Evolutionary conservation across 345 rosid species (phyloP).

Genomic region (Syzygium jambos): DNA sequence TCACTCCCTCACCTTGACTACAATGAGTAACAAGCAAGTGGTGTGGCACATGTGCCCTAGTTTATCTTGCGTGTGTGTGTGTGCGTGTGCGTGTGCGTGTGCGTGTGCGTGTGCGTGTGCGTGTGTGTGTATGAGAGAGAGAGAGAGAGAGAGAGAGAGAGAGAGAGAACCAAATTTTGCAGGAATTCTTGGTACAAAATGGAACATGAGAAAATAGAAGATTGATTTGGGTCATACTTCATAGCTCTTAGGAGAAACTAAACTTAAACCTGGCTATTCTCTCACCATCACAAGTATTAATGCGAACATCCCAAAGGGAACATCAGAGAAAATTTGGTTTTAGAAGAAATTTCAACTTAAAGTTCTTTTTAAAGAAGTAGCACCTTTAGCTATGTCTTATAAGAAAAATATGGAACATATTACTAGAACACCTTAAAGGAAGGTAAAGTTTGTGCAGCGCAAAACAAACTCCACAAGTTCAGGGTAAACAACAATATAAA

Average conservation of each 20-base stretch:
- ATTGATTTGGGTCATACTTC: neutral
- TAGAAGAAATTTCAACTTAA: neutral
- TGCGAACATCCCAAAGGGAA: neutral
- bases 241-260: neutral
- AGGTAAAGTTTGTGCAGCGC: neutral
- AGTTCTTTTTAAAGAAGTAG: neutral
- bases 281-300: neutral
- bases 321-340: neutral
- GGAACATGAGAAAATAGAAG: neutral
- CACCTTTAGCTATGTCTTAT: neutral
- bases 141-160: neutral
- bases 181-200: too few relatives aligned
- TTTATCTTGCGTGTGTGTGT: too few relatives aligned
- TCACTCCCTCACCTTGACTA: neutral
- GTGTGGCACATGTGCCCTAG: neutral
- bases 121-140: too few relatives aligned
- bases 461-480: neutral
- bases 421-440: neutral
- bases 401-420: neutral
- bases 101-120: too few relatives aligned
- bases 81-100: too few relatives aligned
- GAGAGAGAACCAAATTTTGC: neutral
- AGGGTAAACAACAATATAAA: neutral
- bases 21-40: neutral
- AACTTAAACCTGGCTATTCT: neutral